Percentiles rank a stretch among this genome's conserved stretches.
phyloP scores from a whole-genome alignment of 495 filamentous ascomycete species.

The Xylaria venustula region DNA sequence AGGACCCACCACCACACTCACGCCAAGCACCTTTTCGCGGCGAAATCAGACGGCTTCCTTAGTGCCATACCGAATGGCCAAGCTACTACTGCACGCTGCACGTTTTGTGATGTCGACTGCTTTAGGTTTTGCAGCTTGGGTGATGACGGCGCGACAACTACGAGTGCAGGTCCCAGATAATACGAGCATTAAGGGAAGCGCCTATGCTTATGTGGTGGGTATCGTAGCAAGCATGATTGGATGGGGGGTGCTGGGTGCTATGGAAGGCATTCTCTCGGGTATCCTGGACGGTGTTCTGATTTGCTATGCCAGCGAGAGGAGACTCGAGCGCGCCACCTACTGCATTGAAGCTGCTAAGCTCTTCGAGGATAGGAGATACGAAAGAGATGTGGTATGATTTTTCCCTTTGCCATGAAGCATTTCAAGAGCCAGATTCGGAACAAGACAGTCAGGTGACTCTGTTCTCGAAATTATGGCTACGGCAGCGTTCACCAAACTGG shows the following conservation, averaged over 20 bases:
- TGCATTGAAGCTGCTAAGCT: constrained; percentile 83
- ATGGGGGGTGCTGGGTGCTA: constrained; percentile 92
- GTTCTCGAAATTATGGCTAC: constrained; percentile 11
- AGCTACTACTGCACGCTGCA: constrained; percentile 86
- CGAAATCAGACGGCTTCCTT: constrained; percentile 43
- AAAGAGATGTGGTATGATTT: constrained; percentile 34
- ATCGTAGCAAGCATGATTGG: constrained; percentile 89
- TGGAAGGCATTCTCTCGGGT: constrained; percentile 88
- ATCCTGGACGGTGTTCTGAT: constrained; percentile 90
- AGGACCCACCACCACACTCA: constrained; percentile 60
- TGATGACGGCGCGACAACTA: constrained; percentile 79
- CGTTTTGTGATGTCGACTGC: constrained; percentile 85
- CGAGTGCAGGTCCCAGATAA: constrained; percentile 49
- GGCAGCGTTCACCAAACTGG: neutral
- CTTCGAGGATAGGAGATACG: constrained; percentile 60
- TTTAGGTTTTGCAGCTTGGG: constrained; percentile 95
- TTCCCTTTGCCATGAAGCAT: neutral
- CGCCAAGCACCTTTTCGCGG: constrained; percentile 54
- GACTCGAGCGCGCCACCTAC: constrained; percentile 70
- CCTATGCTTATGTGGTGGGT: constrained; percentile 94
- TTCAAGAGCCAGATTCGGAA: neutral
- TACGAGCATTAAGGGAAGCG: constrained; percentile 67
- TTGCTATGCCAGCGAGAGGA: constrained; percentile 88
- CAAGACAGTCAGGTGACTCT: constrained; percentile 17
- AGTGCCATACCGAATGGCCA: constrained; percentile 80